Base-by-base conservation (phyloP, 1,284 basidiomycete genomes). In the Leccinum griseonigrum region DNA sequence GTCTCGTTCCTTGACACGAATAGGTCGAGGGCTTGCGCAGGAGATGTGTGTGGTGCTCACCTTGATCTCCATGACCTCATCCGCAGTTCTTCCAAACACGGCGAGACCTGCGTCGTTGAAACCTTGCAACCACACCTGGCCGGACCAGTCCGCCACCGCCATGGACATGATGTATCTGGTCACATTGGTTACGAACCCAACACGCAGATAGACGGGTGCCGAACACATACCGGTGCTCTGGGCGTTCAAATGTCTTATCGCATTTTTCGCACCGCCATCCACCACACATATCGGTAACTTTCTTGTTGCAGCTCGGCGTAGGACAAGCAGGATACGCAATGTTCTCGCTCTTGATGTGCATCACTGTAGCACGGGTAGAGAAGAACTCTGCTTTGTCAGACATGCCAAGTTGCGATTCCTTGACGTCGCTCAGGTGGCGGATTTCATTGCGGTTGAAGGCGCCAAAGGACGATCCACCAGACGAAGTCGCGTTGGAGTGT, bases 261-360 rank as follows among this genome's bases (percentile, higher is more conserved):
- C 97, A 99, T 77, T 97, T 98, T 71, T 99, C 97, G 75, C 97
- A 99, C 54, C 86, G 80, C 95, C 95, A 99, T 26, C 80, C 82
- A 54, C 83, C 83, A 34, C 83, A 83, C 40, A 85, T 79, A 62
- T 92, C 83, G 1, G 85, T 78, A 3, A 98, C 92, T 77, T 99
- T 99, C 81, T 98, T 99, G 78, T 86, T 94, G 78, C 97, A 99
- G 3, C 81, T 82, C 16, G 87, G 82, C 46, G 83, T 86, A 11
- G 88, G 89, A 74, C 97, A 99, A 5, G 94, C 96, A 14, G 97
- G 91, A 75, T 99, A 99, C 36, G 86, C 87, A 56, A 98, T 83
- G 63, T 86, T 93, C 52, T 98, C 95, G 46, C 80, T 75, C 77
- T 91, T 95, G 81, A 99, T 88, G 73, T 95, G 95, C 78, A 94